Evolutionary conservation across 164 flowering plant genomes (phyloP).

Genomic region (Macadamia tetraphylla): DNA sequence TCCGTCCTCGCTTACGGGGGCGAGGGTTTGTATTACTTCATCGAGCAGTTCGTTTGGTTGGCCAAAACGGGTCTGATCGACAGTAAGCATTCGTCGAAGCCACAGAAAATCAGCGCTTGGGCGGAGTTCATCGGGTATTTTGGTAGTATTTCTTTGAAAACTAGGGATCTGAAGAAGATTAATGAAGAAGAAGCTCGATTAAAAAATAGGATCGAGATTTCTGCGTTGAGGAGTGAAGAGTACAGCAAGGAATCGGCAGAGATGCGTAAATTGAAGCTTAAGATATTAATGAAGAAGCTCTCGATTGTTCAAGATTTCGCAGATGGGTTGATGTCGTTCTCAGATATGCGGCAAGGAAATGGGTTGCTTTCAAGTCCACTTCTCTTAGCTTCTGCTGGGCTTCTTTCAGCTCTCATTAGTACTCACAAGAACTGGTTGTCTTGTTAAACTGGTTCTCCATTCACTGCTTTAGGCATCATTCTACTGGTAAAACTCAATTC

Average conservation of each 20-base stretch:
- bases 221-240: conserved; percentile 26
- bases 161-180: conserved; percentile 52
- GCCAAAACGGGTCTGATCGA: conserved; percentile 76
- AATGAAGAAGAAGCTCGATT: conserved; percentile 40
- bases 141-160: conserved; percentile 70
- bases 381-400: conserved; percentile 61
- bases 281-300: conserved; percentile 61
- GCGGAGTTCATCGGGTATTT: conserved; percentile 75
- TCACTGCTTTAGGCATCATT: too few relatives aligned
- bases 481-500: too few relatives aligned
- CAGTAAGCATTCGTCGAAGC: conserved; percentile 19
- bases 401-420: conserved; percentile 18
- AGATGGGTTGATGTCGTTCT: conserved; percentile 74
- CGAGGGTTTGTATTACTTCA: conserved; percentile 76
- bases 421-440: too few relatives aligned
- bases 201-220: conserved; percentile 32
- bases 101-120: conserved; percentile 74
- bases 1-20: conserved; percentile 70
- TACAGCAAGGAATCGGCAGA: conserved; percentile 28
- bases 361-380: conserved; percentile 59
- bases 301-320: conserved; percentile 82
- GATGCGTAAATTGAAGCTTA: conserved; percentile 43
- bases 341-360: conserved; percentile 69
- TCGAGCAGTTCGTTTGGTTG: conserved; percentile 86
- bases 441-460: too few relatives aligned